Evolutionary conservation across 192 early-diverging fungal species (phyloP).

Genomic region (Backusella morwellensis): DNA sequence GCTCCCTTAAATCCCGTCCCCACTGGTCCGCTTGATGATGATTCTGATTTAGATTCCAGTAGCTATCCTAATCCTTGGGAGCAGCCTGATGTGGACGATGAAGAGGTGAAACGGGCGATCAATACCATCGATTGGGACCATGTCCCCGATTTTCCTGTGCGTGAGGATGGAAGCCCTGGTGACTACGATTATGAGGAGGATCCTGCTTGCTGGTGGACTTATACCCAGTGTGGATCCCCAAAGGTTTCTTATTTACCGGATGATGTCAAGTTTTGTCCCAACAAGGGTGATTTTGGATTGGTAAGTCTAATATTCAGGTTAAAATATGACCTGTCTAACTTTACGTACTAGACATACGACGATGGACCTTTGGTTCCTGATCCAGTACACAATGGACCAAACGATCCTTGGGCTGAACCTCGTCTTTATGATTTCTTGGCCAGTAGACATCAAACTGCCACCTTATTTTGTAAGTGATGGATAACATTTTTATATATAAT

Average conservation of each 20-base stretch:
- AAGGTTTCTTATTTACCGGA: constrained; percentile 31
- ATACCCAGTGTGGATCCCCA: constrained; percentile 21
- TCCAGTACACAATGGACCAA: not conserved
- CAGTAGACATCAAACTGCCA: constrained; percentile 40
- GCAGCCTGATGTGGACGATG: constrained; percentile 27
- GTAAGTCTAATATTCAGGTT: not conserved
- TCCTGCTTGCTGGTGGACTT: constrained; percentile 29
- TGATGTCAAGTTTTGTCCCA: constrained; percentile 32
- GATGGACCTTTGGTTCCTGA: constrained; percentile 34
- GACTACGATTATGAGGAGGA: constrained; percentile 15
- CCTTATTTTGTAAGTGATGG: constrained; percentile 36
- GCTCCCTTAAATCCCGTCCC: constrained; percentile 14
- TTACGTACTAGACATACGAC: constrained; percentile 14
- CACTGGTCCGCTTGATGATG: constrained; percentile 7
- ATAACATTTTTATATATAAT: not conserved
- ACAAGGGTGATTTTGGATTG: constrained; percentile 25
- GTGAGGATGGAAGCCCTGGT: constrained; percentile 13
- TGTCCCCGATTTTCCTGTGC: constrained; percentile 26
- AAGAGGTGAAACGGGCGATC: constrained; percentile 27
- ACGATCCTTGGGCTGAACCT: constrained; percentile 31
- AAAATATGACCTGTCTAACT: too few species aligned
- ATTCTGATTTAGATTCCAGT: not conserved
- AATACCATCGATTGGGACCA: constrained; percentile 29
- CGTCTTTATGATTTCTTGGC: constrained; percentile 38
- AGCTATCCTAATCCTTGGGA: constrained; percentile 30